These are phyloP conservation scores for Aspergillus phoenicis DNA, from an alignment of 2,329 filamentous ascomycete genomes.

Conservation along the genomic window DNA sequence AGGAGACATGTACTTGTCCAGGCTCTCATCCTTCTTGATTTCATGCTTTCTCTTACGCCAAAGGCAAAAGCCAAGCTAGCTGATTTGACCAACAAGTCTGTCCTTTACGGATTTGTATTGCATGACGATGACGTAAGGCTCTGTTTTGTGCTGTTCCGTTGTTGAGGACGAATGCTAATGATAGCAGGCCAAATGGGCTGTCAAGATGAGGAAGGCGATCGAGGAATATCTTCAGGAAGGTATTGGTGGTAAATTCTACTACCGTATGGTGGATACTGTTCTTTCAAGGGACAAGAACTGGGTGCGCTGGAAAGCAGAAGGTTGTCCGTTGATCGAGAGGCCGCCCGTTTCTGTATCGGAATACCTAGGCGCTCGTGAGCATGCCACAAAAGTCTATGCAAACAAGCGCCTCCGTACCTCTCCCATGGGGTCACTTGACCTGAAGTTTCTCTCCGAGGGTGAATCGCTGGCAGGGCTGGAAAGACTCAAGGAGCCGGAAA, in stretches of 20 bases:
- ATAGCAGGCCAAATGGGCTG: slow-evolving; percentile 76
- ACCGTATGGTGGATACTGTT: slow-evolving; percentile 95
- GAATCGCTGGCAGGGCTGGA: slow-evolving; percentile 65
- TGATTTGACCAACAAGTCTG: slow-evolving; percentile 78
- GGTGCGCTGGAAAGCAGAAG: slow-evolving; percentile 97
- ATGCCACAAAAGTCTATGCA: slow-evolving; percentile 66
- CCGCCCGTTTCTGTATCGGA: slow-evolving; percentile 69
- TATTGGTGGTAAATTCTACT: slow-evolving; percentile 86
- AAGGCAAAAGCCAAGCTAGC: slow-evolving; percentile 78
- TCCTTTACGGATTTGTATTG: slow-evolving; percentile 78
- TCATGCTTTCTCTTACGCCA: slow-evolving; percentile 84
- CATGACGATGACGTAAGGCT: slow-evolving; percentile 75
- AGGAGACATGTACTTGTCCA: slow-evolving; percentile 93
- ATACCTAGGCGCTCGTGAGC: slow-evolving; percentile 69
- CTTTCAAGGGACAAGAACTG: slow-evolving; percentile 96
- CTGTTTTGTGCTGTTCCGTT: not conserved
- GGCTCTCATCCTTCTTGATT: slow-evolving; percentile 90
- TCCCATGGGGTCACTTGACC: slow-evolving; percentile 71
- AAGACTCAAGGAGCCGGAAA: slow-evolving; percentile 65
- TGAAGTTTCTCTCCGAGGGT: slow-evolving; percentile 75
- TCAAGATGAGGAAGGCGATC: slow-evolving; percentile 74
- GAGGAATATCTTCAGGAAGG: slow-evolving; percentile 80
- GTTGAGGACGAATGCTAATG: slow-evolving; percentile 19
- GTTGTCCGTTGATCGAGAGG: slow-evolving; percentile 82
- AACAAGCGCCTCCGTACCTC: slow-evolving; percentile 70